A percentile compares a stretch with the other conserved stretches of the same genome.
phyloP scores from a whole-genome alignment of 1,284 basidiomycete species.

The Filobasidium uniguttulatum region DNA sequence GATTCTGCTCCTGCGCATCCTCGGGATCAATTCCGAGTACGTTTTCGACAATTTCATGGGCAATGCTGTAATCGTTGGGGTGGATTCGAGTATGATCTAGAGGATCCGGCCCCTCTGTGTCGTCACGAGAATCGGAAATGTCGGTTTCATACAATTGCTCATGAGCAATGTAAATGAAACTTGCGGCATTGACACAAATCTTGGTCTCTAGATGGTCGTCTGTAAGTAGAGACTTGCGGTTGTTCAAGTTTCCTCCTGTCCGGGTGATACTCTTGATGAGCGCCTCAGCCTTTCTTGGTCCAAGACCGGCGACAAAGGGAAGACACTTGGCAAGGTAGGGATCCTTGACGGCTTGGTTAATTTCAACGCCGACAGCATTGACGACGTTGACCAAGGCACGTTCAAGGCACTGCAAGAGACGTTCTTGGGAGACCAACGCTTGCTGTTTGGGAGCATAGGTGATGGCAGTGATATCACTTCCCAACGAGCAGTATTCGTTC shows the following conservation, averaged over 20 bases:
- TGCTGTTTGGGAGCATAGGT: conserved; percentile 61
- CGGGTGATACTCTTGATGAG: conserved; percentile 67
- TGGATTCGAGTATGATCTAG: conserved; percentile 94
- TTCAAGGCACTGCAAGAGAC: conserved; percentile 68
- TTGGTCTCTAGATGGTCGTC: conserved; percentile 64
- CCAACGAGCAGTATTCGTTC: conserved; percentile 81
- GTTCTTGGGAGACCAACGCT: conserved; percentile 75
- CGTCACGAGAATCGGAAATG: conserved; percentile 18
- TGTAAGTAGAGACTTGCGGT: conserved; percentile 72
- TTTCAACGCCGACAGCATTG: conserved; percentile 86
- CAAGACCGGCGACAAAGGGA: conserved; percentile 83
- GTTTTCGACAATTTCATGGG: conserved; percentile 96
- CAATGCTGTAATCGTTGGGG: conserved; percentile 94
- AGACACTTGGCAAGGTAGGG: conserved; percentile 75
- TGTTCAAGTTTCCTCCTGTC: conserved; percentile 65
- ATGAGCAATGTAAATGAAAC: conserved; percentile 75
- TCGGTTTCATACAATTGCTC: conserved; percentile 36
- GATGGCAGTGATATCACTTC: conserved; percentile 63
- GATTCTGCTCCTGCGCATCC: conserved; percentile 70
- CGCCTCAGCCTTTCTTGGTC: conserved; percentile 82
- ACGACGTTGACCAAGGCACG: conserved; percentile 76
- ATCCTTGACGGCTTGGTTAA: conserved; percentile 80
- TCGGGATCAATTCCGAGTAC: conserved; percentile 91
- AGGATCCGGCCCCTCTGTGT: conserved; percentile 60
- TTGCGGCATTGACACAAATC: conserved; percentile 78